Percentiles rank a stretch among this genome's conserved stretches.
These are phyloP conservation scores for Uronychia binucleata DNA, from an alignment of 73 alveolate genomes.

Conservation along the genomic window DNA sequence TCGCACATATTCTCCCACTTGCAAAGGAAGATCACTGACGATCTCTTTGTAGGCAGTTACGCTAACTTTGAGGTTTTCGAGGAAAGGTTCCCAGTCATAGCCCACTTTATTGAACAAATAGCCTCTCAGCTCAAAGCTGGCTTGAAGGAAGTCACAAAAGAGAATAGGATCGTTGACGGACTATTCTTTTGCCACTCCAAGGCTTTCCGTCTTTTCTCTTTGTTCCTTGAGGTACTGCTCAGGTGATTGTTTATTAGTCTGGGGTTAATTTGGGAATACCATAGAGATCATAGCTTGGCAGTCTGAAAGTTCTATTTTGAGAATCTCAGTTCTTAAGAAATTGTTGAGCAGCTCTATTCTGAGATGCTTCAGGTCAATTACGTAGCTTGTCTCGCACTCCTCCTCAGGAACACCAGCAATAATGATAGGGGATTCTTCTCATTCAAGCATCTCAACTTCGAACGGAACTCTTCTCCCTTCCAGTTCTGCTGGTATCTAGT, in stretches of 20 bases:
- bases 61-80: neutral
- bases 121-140: neutral
- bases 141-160: neutral
- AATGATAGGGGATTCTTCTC: neutral
- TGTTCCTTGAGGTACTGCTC: neutral
- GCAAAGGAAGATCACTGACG: neutral
- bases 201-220: neutral
- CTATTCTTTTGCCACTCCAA: neutral
- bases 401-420: neutral
- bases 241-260: neutral
- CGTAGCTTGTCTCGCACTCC: neutral
- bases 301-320: neutral
- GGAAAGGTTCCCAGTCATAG: neutral
- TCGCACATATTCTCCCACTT: neutral
- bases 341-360: neutral
- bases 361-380: neutral
- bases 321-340: neutral
- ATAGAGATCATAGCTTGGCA: neutral
- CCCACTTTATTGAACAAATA: neutral
- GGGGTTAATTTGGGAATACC: no score
- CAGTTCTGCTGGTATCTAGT: neutral
- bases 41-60: neutral
- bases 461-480: neutral
- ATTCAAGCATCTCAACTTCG: no score
- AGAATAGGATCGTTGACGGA: neutral